Percentiles rank a stretch among this genome's conserved stretches.
phyloP scores from a whole-genome alignment of 805 yeast genomes.

The Yarrowia hollandica region DNA sequence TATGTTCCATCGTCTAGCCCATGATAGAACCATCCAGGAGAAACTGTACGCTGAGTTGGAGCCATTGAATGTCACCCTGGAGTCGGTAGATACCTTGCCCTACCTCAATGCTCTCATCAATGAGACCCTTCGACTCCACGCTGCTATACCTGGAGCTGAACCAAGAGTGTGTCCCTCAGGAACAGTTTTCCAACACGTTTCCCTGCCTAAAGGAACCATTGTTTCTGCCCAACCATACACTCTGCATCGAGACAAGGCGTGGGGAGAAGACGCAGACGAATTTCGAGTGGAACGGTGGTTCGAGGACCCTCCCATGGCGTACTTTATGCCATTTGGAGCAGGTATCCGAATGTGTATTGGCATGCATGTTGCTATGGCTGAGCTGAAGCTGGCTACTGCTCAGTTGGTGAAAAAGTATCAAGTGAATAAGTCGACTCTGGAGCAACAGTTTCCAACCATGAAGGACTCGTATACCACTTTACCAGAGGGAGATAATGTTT shows the following conservation, averaged over 20 bases:
- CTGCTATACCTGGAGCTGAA: constrained; percentile 15
- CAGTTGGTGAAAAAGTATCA: constrained; percentile 41
- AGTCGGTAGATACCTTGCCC: neutral
- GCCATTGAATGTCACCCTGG: neutral
- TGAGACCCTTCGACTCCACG: constrained; percentile 7
- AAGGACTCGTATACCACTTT: constrained; percentile 11
- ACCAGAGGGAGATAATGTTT: neutral
- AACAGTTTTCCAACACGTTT: neutral
- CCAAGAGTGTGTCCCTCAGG: constrained; percentile 11
- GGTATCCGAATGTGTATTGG: constrained; percentile 78
- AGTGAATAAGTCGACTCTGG: neutral
- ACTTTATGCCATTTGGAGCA: constrained; percentile 69
- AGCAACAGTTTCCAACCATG: constrained; percentile 4
- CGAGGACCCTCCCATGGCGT: constrained; percentile 44
- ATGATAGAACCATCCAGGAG: neutral
- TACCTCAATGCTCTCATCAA: constrained; percentile 7
- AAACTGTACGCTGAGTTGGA: constrained; percentile 9
- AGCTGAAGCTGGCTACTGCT: constrained; percentile 59
- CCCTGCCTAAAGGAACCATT: neutral
- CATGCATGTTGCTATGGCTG: constrained; percentile 63
- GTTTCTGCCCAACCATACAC: constrained; percentile 8
- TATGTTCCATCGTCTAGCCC: constrained; percentile 49
- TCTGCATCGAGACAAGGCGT: constrained; percentile 1
- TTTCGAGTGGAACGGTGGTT: constrained; percentile 46
- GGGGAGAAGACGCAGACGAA: neutral